phyloP scores from a whole-genome alignment of 2,329 filamentous ascomycete genomes.

The Phoma sp. region DNA sequence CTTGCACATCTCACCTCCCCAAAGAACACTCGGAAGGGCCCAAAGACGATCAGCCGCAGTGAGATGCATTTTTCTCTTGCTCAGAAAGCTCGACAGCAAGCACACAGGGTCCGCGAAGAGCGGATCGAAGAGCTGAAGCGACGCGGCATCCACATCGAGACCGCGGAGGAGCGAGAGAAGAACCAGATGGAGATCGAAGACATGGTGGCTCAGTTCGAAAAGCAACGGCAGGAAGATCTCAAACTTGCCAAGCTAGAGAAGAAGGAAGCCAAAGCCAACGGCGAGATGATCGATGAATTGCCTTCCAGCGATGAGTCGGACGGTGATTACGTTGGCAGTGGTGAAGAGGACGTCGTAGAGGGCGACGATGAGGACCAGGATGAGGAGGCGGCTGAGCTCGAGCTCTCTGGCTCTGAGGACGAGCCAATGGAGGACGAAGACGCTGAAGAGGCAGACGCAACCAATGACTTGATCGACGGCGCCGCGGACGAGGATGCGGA shows the following conservation, averaged over 20 bases:
- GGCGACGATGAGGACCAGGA: conserved; percentile 49
- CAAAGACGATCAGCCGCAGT: conserved; percentile 68
- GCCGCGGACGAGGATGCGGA: conserved; percentile 27
- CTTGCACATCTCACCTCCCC: conserved; percentile 76
- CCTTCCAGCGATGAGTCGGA: conserved; percentile 64
- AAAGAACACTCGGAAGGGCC: conserved; percentile 55
- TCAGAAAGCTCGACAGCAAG: conserved; percentile 79
- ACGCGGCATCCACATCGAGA: conserved; percentile 82
- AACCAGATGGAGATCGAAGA: conserved; percentile 87
- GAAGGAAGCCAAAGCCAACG: conserved; percentile 71
- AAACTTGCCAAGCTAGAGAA: conserved; percentile 81
- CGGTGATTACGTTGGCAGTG: conserved; percentile 57
- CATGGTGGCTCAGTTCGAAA: conserved; percentile 71
- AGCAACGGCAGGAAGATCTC: conserved; percentile 80
- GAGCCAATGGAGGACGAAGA: conserved; percentile 29
- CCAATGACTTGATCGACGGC: conserved; percentile 19
- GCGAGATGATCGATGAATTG: conserved; percentile 52
- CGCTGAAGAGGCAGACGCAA: conserved; percentile 22
- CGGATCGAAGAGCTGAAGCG: conserved; percentile 78
- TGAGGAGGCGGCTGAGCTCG: conserved; percentile 34
- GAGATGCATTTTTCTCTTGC: conserved; percentile 75
- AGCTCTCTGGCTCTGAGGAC: conserved; percentile 39
- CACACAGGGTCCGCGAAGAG: conserved; percentile 76
- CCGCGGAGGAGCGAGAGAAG: conserved; percentile 82
- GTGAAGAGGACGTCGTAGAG: conserved; percentile 55